Base-by-base conservation (phyloP, 139 green algal genomes). In the Picochlorum sp. region DNA sequence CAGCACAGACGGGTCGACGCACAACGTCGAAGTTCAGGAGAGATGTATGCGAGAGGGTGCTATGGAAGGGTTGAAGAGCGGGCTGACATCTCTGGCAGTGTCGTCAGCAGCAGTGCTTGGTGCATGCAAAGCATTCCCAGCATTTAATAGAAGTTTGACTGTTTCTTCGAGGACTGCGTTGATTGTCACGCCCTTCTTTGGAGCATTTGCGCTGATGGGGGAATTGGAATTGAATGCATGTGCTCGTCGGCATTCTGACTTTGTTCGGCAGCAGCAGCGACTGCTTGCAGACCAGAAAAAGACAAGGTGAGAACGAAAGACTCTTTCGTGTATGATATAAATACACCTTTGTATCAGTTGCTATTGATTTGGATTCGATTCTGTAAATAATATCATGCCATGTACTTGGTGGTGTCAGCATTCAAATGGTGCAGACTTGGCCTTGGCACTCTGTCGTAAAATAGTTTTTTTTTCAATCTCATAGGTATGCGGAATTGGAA, bases 161-260 rank as follows among this genome's bases (percentile, higher is more conserved):
- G 65, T 78, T 8, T 65, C 45, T 15, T 56, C 52, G 15, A 67
- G 57, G 16, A 78, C 73, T 4, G 73, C 63, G 3, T 51, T 79
- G 14, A 69, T 79, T 16, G 70, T 78, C 21, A 71, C 58, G 3
- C 77, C 77, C 9, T 56, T 57, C 6, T 83, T 84, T 57, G 75
- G 63, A 8, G 50, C 69, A 21, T 84, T 76, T 28, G 82, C 79
- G 23, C 55, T 84, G 30, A 44, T 72, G 13, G 52, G 62, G 6
- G 75, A 84, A 69, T 63, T 83, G 9, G 59, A 45, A 6, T 62
- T 84, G 52, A 76, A 84, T 57, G 70, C 77, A 45, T 81, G 69
- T 54, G 60, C 60, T 14, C 45, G 34, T 38, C 16, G 20, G 0
- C 14, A 55, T 45, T 10, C 34, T 21, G 26, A 54, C 2, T 57